A percentile compares a stretch with the other conserved stretches of the same genome.
Evolutionary conservation across 2,329 filamentous ascomycete species (phyloP).

Genomic region (Diplodia intermedia): DNA sequence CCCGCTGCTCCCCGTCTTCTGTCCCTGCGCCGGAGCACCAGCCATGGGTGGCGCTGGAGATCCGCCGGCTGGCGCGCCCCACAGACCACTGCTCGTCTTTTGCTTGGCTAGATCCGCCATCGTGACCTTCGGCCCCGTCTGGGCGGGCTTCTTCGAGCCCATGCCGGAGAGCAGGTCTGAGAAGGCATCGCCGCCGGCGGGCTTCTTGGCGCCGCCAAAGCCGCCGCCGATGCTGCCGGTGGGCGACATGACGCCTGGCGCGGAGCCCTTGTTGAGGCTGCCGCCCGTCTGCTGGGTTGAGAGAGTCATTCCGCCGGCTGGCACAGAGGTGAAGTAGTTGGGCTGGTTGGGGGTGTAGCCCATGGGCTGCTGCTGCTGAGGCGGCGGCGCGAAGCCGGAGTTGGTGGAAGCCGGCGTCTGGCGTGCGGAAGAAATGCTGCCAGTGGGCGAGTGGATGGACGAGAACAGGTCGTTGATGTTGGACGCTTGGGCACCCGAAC

Average conservation of each 20-base stretch:
- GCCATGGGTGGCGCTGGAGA: background rate
- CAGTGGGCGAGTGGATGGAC: conserved; percentile 75
- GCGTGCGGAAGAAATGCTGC: conserved; percentile 56
- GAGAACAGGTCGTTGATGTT: conserved; percentile 83
- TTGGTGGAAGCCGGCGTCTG: conserved; percentile 57
- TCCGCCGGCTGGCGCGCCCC: conserved; percentile 67
- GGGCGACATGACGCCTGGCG: conserved; percentile 51
- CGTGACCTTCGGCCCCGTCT: conserved; percentile 71
- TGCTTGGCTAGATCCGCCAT: conserved; percentile 97
- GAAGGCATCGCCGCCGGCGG: conserved; percentile 80
- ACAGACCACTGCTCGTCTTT: conserved; percentile 92
- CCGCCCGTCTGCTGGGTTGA: conserved; percentile 43
- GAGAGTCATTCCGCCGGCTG: conserved; percentile 36
- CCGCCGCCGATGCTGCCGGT: conserved; percentile 43
- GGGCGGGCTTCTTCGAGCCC: conserved; percentile 71
- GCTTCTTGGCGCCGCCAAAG: conserved; percentile 48
- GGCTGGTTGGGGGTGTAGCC: conserved; percentile 80
- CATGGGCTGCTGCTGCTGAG: conserved; percentile 58
- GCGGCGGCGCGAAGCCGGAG: conserved; percentile 41
- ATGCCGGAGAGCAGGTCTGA: conserved; percentile 80
- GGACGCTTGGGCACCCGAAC: conserved; percentile 80
- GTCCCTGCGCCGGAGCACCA: background rate
- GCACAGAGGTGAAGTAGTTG: conserved; percentile 93
- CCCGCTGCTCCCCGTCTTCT: conserved; percentile 30
- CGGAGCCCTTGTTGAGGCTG: conserved; percentile 36